Evolutionary conservation across 192 early-diverging fungal species (phyloP).

Genomic region (Jimgerdemannia lactiflua): DNA sequence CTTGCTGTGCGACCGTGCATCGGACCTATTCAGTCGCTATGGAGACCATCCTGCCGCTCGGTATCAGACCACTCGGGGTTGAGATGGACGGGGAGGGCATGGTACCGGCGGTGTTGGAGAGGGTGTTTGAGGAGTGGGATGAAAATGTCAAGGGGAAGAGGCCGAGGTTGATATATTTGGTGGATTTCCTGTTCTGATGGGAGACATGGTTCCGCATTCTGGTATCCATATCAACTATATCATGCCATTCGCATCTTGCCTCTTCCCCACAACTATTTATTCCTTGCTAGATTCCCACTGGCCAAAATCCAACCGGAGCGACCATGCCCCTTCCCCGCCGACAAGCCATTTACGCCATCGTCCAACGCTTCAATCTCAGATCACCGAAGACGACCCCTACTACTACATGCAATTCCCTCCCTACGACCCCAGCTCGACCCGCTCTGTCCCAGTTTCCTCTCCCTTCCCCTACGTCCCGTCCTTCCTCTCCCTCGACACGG

Average conservation of each 20-base stretch:
- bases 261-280: too few species aligned
- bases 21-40: conserved; percentile 61
- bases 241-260: too few species aligned
- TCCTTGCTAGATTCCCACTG: conserved; percentile 66
- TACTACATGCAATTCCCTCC: conserved; percentile 77
- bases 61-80: conserved; percentile 42
- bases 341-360: conserved; percentile 68
- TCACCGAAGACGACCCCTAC: conserved; percentile 93
- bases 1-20: conserved; percentile 53
- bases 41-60: conserved; percentile 48
- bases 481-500: conserved; percentile 77
- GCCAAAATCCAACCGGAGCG: conserved; percentile 85
- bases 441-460: conserved; percentile 22
- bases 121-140: conserved; percentile 34
- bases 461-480: conserved; percentile 48
- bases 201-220: too few species aligned
- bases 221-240: too few species aligned
- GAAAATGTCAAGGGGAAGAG: conserved; percentile 31
- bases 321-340: conserved; percentile 76
- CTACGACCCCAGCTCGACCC: conserved; percentile 21
- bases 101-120: conserved; percentile 50
- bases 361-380: conserved; percentile 70
- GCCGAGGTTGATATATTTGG: conserved; percentile 60
- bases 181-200: too few species aligned
- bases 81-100: conserved; percentile 61